Base-by-base conservation (phyloP, 371 early-diverging fungal species). In the Saksenaea oblongispora region DNA sequence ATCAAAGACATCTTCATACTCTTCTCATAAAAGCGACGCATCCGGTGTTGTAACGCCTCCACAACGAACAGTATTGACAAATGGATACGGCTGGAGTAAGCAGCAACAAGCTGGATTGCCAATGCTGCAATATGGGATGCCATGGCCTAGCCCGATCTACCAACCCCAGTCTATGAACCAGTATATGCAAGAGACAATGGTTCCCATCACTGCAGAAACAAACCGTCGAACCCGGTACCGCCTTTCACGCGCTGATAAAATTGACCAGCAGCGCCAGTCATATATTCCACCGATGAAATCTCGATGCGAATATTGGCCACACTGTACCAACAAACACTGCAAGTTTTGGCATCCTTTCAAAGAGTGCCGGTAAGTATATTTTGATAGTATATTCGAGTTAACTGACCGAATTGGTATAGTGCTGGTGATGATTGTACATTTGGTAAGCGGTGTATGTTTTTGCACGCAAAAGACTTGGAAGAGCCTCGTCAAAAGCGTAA, bases 241-340 rank as follows among this genome's bases (percentile, higher is more conserved):
- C 22, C 63, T 78, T 63, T 65, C 70, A n/a, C 79, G 79, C 37
- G 54, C 58, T 2, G 70, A 78, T 54, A 61, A 67, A 36, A 78
- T 78, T 63, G 72, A 78, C 17, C 70, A 74, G 44, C 79, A 78
- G 51, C 58, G 68, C 15, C 79, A 78, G 59, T 63, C 62, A 4
- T 62, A 75, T 54, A 66, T 64, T 14, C 75, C 79, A 18, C 58
- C 67, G 18, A 69, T 80, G 51, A 82, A 76, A 63, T 73, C 82
- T 35, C 71, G 85, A n/a, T 85, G 85, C 56, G 73, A 76, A 47
- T 83, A 77, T 58, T 85, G 85, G 85, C 85, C 85, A 7, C 63
- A 69, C 41, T 85, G 86, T 59, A 85, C 84, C 36, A 85, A 85
- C 73, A 82, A 83, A 59, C 76, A 82, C 42, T 85, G 86, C 72